Percentiles rank a stretch among this genome's conserved stretches.
These are phyloP conservation scores for Carex scoparia DNA, from an alignment of 176 grass and related monocot genomes.

Conservation along the genomic window DNA sequence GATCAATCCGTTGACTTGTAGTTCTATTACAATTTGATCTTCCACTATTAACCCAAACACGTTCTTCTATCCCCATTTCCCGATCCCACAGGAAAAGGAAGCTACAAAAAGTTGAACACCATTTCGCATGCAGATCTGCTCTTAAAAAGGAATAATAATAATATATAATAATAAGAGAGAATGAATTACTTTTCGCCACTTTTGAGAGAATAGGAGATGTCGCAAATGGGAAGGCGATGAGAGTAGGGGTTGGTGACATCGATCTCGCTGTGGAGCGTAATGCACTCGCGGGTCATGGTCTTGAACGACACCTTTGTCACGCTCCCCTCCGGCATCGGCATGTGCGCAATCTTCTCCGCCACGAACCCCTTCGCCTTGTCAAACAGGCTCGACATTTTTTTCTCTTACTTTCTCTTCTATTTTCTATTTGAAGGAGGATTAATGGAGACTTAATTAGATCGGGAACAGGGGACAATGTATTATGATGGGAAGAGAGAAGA, in stretches of 20 bases:
- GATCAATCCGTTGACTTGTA: background rate
- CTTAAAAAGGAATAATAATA: background rate
- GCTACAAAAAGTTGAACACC: background rate
- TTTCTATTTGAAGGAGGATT: background rate
- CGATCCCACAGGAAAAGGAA: background rate
- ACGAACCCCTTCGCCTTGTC: conserved; percentile 97
- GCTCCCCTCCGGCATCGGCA: conserved; percentile 80
- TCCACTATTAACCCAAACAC: background rate
- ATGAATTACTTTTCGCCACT: conserved; percentile 44
- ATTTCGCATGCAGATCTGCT: conserved; percentile 5
- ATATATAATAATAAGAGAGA: background rate
- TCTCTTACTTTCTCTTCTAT: background rate
- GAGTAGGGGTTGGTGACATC: conserved; percentile 75
- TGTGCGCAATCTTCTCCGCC: conserved; percentile 67
- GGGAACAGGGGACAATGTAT: background rate
- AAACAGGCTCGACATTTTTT: conserved; percentile 47
- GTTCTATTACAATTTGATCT: background rate
- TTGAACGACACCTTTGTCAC: conserved; percentile 52
- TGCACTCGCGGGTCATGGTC: conserved; percentile 43
- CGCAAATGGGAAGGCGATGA: conserved; percentile 69
- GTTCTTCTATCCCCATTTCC: background rate
- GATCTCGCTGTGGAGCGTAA: conserved; percentile 74
- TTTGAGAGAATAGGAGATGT: conserved; percentile 59
- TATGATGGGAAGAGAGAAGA: background rate
- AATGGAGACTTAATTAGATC: no score